These are phyloP conservation scores for Tuber brumale DNA, from an alignment of 495 filamentous ascomycete genomes.

Conservation along the genomic window DNA sequence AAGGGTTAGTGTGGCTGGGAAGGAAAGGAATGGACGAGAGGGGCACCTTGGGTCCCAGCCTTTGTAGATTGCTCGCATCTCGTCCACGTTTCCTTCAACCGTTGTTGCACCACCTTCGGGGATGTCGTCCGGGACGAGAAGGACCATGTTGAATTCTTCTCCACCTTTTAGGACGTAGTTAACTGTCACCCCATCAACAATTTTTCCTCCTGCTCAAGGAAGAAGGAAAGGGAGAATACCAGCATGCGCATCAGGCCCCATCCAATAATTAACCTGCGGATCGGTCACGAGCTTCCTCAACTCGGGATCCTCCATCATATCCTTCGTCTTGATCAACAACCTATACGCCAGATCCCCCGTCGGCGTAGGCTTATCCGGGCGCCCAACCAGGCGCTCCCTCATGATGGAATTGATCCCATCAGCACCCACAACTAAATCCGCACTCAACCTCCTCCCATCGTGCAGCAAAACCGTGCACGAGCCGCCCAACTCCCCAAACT, in stretches of 20 bases:
- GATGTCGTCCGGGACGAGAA: slow-evolving; percentile 63
- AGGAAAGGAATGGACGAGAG: not conserved
- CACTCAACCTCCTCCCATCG: slow-evolving; percentile 42
- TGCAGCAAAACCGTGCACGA: slow-evolving; percentile 37
- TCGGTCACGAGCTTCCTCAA: slow-evolving; percentile 48
- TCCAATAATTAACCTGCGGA: slow-evolving; percentile 61
- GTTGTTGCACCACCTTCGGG: slow-evolving; percentile 51
- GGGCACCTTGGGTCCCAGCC: slow-evolving; percentile 51
- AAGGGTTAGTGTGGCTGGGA: not conserved
- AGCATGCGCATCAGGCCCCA: slow-evolving; percentile 58
- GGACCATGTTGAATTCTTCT: slow-evolving; percentile 60
- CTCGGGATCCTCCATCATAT: slow-evolving; percentile 51
- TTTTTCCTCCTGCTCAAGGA: not conserved
- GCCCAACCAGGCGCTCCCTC: slow-evolving; percentile 49
- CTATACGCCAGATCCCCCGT: slow-evolving; percentile 66
- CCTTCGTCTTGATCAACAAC: slow-evolving; percentile 52
- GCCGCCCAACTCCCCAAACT: slow-evolving; percentile 42
- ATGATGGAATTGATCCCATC: slow-evolving; percentile 54
- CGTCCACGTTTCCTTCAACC: slow-evolving; percentile 54
- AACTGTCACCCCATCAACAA: slow-evolving; percentile 42
- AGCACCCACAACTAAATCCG: slow-evolving; percentile 55
- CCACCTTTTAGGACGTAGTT: slow-evolving; percentile 59
- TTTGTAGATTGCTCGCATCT: slow-evolving; percentile 58
- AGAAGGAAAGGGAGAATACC: slow-evolving; percentile 5
- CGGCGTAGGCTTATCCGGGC: slow-evolving; percentile 46